These are phyloP conservation scores for Syncephalis fuscata DNA, from an alignment of 371 early-diverging fungal genomes.

Conservation along the genomic window DNA sequence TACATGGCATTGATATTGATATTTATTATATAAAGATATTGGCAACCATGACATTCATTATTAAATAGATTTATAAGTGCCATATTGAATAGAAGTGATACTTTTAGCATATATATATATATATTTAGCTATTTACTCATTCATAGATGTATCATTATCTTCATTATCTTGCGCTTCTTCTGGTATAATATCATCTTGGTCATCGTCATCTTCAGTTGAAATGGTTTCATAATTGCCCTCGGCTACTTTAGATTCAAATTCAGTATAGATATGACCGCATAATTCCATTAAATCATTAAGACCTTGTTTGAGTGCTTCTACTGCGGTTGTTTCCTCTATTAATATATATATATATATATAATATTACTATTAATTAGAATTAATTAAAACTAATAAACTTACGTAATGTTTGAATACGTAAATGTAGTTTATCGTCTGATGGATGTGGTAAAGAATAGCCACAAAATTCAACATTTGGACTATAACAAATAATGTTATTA, in stretches of 20 bases:
- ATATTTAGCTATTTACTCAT: no score
- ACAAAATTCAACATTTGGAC: conserved; percentile 85
- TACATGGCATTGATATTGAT: no score
- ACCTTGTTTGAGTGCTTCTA: conserved; percentile 73
- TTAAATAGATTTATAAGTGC: no score
- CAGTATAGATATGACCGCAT: conserved; percentile 33
- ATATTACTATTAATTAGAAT: not conserved
- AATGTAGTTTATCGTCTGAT: conserved; percentile 81
- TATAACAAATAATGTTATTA: conserved; percentile 11
- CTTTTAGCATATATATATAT: no score
- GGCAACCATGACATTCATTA: no score
- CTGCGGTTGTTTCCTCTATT: conserved; percentile 55
- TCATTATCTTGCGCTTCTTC: no score
- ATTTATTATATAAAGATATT: no score
- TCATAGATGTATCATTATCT: no score
- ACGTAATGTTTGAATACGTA: conserved; percentile 84
- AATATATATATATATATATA: not conserved
- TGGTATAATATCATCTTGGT: not conserved
- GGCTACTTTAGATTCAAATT: not conserved
- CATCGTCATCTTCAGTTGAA: not conserved
- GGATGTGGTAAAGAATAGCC: conserved; percentile 99
- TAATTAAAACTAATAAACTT: not conserved
- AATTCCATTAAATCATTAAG: conserved; percentile 61
- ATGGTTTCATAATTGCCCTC: not conserved
- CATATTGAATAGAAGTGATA: no score